These are phyloP conservation scores for Volvox carteri DNA, from an alignment of 163 green algal genomes.

Conservation along the genomic window DNA sequence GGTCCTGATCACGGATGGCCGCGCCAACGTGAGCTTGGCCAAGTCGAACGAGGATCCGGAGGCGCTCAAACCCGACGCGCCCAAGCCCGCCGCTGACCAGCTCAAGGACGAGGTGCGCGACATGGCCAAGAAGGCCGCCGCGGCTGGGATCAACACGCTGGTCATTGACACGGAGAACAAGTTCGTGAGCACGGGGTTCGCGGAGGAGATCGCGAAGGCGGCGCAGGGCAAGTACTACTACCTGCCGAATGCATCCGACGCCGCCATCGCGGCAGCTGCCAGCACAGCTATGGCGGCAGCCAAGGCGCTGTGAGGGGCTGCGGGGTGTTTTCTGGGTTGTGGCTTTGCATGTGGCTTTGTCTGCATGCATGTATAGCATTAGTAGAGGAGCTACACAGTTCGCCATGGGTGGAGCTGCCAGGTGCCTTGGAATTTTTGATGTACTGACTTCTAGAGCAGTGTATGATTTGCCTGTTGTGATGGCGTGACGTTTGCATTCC, in stretches of 20 bases:
- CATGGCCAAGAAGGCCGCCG: conserved; percentile 92
- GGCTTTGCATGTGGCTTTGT: too few relatives aligned
- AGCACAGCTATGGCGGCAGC: conserved; percentile 70
- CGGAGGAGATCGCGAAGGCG: conserved; percentile 88
- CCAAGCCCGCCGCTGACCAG: conserved; percentile 77
- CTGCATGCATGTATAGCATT: too few relatives aligned
- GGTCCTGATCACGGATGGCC: conserved; percentile 97
- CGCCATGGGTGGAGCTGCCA: too few relatives aligned
- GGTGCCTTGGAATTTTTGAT: not conserved
- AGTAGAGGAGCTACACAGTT: too few relatives aligned
- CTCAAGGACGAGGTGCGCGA: conserved; percentile 88
- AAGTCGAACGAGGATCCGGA: conserved; percentile 95
- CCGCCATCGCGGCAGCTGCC: conserved; percentile 92
- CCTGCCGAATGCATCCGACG: conserved; percentile 95
- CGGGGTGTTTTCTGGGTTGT: too few relatives aligned
- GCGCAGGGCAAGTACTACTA: conserved; percentile 98
- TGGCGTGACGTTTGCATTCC: too few relatives aligned
- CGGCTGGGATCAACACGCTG: conserved; percentile 91
- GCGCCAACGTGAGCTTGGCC: conserved; percentile 95
- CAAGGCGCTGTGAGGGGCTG: conserved; percentile 52
- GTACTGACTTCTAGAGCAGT: not conserved
- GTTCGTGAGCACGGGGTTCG: conserved; percentile 94
- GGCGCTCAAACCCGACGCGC: conserved; percentile 85
- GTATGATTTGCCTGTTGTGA: too few relatives aligned
- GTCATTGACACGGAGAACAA: conserved; percentile 99